Evolutionary conservation across 352 stramenopile genomes (phyloP).

Genomic region (Pythium guiyangense): DNA sequence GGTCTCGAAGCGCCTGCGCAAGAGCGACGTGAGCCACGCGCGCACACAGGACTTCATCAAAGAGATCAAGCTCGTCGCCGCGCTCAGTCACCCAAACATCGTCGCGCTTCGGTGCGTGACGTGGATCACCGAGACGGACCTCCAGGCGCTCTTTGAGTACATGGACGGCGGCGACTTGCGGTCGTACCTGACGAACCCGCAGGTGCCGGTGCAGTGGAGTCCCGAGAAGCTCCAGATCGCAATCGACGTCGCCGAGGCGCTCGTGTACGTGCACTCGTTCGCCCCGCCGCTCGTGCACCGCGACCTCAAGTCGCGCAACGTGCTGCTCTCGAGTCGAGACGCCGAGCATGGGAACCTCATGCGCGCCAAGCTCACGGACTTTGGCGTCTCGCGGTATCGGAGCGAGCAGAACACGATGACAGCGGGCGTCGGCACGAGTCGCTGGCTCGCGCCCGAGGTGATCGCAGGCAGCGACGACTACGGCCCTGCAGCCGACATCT

Average conservation of each 20-base stretch:
- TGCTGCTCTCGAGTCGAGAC: conserved; percentile 25
- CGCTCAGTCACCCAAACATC: conserved; percentile 16
- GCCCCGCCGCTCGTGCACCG: conserved; percentile 32
- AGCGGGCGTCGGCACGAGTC: conserved; percentile 15
- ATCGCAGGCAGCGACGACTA: conserved; percentile 39
- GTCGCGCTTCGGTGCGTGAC: conserved; percentile 14
- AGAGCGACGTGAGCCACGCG: neutral
- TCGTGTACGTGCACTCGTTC: conserved; percentile 51
- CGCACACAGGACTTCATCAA: conserved; percentile 16
- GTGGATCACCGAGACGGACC: conserved; percentile 9
- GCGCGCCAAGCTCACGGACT: conserved; percentile 19
- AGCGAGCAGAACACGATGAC: conserved; percentile 16
- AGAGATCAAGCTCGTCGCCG: conserved; percentile 11
- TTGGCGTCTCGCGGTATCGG: conserved; percentile 15
- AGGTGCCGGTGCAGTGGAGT: conserved; percentile 1
- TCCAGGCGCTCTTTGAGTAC: conserved; percentile 15
- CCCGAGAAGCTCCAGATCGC: conserved; percentile 16
- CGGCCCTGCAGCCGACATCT: conserved; percentile 46
- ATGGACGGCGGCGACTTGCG: conserved; percentile 11
- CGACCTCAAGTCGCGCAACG: conserved; percentile 39
- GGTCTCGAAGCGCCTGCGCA: conserved; percentile 23
- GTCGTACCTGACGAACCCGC: conserved; percentile 2
- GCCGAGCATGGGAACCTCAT: conserved; percentile 8
- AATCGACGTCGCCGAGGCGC: conserved; percentile 27
- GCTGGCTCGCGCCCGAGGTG: conserved; percentile 20